Conservation (phyloP, 306 rosid genomes). For the Astragalus membranaceus region DNA sequence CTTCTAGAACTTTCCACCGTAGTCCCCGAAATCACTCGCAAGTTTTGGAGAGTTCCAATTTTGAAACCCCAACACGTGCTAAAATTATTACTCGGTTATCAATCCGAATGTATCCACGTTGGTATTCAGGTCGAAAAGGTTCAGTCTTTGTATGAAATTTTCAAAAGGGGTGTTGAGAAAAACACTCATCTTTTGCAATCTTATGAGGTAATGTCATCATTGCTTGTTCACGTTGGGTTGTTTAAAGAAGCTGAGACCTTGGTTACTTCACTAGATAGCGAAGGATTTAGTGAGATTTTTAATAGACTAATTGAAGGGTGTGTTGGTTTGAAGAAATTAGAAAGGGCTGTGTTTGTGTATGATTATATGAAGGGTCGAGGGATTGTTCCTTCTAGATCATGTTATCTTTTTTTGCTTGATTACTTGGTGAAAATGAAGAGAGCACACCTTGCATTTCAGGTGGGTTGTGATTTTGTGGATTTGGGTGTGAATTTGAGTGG, state of each 20-base stretch:
- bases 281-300: conserved; percentile 32
- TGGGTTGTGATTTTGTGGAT: conserved; percentile 52
- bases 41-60: conserved; percentile 42
- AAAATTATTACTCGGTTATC: conserved; percentile 48
- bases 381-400: conserved; percentile 37
- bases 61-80: conserved; percentile 52
- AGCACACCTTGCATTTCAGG: conserved; percentile 26
- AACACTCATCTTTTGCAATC: conserved; percentile 41
- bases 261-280: conserved; percentile 42
- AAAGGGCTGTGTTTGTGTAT: conserved; percentile 45
- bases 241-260: conserved; percentile 55
- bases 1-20: conserved; percentile 52
- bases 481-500: conserved; percentile 26
- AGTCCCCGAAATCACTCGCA: conserved; percentile 54
- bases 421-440: conserved; percentile 45
- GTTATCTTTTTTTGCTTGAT: conserved; percentile 40
- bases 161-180: conserved; percentile 40
- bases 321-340: conserved; percentile 43
- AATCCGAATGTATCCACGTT: conserved; percentile 26
- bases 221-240: conserved; percentile 57
- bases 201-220: conserved; percentile 57
- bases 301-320: conserved; percentile 44
- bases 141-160: conserved; percentile 54
- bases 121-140: conserved; percentile 48
- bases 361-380: conserved; percentile 33